Percentiles rank a stretch among this genome's conserved stretches.
Evolutionary conservation across 352 stramenopile species (phyloP).

Genomic region (Lagenidium giganteum): DNA sequence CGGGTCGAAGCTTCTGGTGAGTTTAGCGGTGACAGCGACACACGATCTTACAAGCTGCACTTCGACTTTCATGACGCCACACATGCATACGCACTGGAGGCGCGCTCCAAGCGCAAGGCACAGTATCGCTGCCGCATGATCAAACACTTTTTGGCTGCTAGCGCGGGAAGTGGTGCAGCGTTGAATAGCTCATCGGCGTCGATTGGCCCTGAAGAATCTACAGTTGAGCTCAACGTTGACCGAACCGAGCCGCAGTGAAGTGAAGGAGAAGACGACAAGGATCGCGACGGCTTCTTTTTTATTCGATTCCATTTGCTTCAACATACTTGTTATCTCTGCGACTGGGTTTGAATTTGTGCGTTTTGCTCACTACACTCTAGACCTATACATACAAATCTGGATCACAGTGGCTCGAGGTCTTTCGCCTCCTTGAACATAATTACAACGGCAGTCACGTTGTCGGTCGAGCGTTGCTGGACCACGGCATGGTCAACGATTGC

Average conservation of each 20-base stretch:
- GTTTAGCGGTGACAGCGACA: slow-evolving; percentile 64
- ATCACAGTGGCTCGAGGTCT: slow-evolving; percentile 28
- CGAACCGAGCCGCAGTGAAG: too few species aligned
- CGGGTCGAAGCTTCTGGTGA: slow-evolving; percentile 57
- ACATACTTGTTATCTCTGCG: too few species aligned
- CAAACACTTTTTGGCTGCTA: slow-evolving; percentile 53
- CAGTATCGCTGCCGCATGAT: slow-evolving; percentile 46
- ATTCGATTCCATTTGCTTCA: too few species aligned
- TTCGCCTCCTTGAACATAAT: slow-evolving; percentile 78
- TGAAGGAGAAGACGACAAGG: too few species aligned
- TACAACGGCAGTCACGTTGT: slow-evolving; percentile 83
- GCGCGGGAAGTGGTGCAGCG: too few species aligned
- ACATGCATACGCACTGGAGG: slow-evolving; percentile 45
- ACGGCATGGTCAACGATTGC: slow-evolving; percentile 76
- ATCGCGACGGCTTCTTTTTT: too few species aligned
- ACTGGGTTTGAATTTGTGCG: too few species aligned
- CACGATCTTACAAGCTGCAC: slow-evolving; percentile 60
- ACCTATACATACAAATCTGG: too few species aligned
- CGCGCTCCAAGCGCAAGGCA: slow-evolving; percentile 53
- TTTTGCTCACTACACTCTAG: too few species aligned
- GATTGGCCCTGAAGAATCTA: too few species aligned
- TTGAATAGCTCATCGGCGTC: too few species aligned
- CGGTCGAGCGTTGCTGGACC: slow-evolving; percentile 77
- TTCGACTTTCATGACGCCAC: slow-evolving; percentile 67
- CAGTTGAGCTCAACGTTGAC: too few species aligned